Evolutionary conservation across 192 early-diverging fungal genomes (phyloP), one percentile per base, ranked within the genome.

Genomic region (Spinellus fusiger): DNA sequence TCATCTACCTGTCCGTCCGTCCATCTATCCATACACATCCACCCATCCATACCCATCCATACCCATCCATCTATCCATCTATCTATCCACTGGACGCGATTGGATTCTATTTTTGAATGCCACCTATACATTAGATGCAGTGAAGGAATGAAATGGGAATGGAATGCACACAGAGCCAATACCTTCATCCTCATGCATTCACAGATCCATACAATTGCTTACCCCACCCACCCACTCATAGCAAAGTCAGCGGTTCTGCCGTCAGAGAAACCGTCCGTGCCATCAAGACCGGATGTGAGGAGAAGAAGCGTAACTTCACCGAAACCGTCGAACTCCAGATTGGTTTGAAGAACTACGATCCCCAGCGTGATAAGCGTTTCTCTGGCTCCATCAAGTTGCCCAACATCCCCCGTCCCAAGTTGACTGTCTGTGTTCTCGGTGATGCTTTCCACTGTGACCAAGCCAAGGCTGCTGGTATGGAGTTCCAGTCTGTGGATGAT

Each of bases 321-420:
- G 95, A 98, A 83, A 96, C 95, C 62, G 80, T 98, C 53, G 95
- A 98, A 77, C 88, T 98, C 74, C 95, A 98, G 78, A 88, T 98
- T 78, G 95, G 95, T 76, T 86, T 98, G 54, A 98, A 98, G 91
- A 98, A 98, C 92, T 98, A 98, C 89, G 95, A 98, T 87, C 95
- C 95, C 66, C 95, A 98, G 83, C 84, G 95, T 80, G 95, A 98
- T 84, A 98, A 98, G 91, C 95, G 95, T 94, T 98, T 98, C 90
- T 91, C 89, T 71, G 95, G 95, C 62, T 93, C 93, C 68, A 84
- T 93, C 69, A 81, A 83, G 79, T 89, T 98, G 68, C 95, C 95
- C 73, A 84, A 96, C 82, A 81, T 96, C 70, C 92, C 95, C 56
- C 88, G 92, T 70, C 95, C 95, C 71, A 89, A 91, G 75, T 87